Percentiles rank a stretch among this genome's conserved stretches.
phyloP scores from a whole-genome alignment of 164 flowering plant species.

The Tetrastigma voinierianum region DNA sequence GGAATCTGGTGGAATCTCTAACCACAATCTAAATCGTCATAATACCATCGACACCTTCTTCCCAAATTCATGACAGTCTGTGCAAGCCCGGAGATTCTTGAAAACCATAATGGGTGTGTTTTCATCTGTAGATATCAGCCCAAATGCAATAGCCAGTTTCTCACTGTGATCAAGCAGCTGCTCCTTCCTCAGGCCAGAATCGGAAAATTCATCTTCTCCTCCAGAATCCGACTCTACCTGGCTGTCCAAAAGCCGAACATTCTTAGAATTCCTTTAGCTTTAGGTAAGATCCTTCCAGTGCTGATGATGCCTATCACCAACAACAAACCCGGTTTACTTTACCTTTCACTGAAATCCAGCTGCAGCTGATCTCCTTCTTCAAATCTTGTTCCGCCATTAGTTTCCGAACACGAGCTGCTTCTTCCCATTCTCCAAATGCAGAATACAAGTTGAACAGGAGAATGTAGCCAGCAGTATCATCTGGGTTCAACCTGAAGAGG shows the following conservation, averaged over 20 bases:
- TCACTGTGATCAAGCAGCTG: conserved; percentile 58
- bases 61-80: conserved; percentile 54
- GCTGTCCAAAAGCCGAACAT: background rate
- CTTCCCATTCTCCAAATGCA: conserved; percentile 46
- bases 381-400: conserved; percentile 45
- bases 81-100: conserved; percentile 56
- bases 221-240: conserved; percentile 9
- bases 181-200: conserved; percentile 26
- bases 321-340: conserved; percentile 48
- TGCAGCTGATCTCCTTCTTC: conserved; percentile 50
- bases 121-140: conserved; percentile 40
- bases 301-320: conserved; percentile 60
- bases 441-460: conserved; percentile 51
- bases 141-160: conserved; percentile 59
- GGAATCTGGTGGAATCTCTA: conserved; percentile 57
- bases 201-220: conserved; percentile 16
- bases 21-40: conserved; percentile 41
- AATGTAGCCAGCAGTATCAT: conserved; percentile 44
- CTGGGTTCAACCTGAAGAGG: conserved; percentile 37
- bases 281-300: conserved; percentile 44
- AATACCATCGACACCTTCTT: conserved; percentile 40
- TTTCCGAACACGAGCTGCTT: conserved; percentile 41
- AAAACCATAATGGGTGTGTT: conserved; percentile 38
- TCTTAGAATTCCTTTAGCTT: conserved; percentile 43
- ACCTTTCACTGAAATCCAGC: conserved; percentile 54